Evolutionary conservation across 2,329 filamentous ascomycete species (phyloP).

Genomic region (Nannizziopsis barbatae): DNA sequence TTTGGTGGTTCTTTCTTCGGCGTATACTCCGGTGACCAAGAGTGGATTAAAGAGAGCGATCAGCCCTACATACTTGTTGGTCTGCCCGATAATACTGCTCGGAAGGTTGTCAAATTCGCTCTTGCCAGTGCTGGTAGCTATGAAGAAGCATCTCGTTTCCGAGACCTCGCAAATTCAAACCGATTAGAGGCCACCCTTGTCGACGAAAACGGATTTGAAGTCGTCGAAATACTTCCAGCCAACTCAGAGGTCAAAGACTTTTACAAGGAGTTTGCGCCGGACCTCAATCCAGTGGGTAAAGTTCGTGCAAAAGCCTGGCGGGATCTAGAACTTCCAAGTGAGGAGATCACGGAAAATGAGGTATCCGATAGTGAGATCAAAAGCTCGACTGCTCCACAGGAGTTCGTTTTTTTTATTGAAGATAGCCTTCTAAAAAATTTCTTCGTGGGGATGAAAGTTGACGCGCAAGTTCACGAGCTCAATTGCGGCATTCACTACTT

Average conservation of each 20-base stretch:
- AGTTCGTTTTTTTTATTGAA: slow-evolving; percentile 57
- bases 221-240: slow-evolving; percentile 44
- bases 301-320: slow-evolving; percentile 43
- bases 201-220: slow-evolving; percentile 49
- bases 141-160: slow-evolving; percentile 30
- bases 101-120: slow-evolving; percentile 41
- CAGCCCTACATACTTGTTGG: slow-evolving; percentile 22
- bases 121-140: slow-evolving; percentile 39
- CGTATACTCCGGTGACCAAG: slow-evolving; percentile 30
- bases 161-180: slow-evolving; percentile 24
- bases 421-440: slow-evolving; percentile 47
- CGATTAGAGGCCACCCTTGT: slow-evolving; percentile 35
- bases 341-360: no score
- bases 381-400: slow-evolving; percentile 25
- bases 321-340: slow-evolving; percentile 31
- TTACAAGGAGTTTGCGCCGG: slow-evolving; percentile 34
- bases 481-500: slow-evolving; percentile 54
- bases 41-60: slow-evolving; percentile 28
- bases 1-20: slow-evolving; percentile 47
- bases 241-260: slow-evolving; percentile 37
- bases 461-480: slow-evolving; percentile 45
- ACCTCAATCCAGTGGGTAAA: slow-evolving; percentile 43
- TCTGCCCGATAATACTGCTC: slow-evolving; percentile 39
- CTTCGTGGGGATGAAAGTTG: slow-evolving; percentile 54
- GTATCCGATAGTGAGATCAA: no score